These are phyloP conservation scores for Datura wrightii DNA, from an alignment of 257 asterid genomes.

Conservation along the genomic window DNA sequence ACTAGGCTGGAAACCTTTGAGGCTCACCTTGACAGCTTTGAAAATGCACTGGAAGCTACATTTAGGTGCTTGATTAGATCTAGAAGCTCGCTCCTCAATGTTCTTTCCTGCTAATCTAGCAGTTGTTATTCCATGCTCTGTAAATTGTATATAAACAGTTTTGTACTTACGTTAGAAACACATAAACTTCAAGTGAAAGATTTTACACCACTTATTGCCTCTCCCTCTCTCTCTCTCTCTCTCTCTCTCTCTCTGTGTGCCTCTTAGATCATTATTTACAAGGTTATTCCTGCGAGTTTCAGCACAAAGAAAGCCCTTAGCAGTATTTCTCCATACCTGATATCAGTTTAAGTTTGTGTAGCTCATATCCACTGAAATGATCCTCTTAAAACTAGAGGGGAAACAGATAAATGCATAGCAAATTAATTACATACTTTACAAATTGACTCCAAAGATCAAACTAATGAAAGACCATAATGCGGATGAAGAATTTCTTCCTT, in stretches of 20 bases:
- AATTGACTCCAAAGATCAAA: constrained; percentile 20
- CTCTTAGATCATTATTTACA: neutral
- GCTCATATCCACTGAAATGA: constrained; percentile 8
- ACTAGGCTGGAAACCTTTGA: constrained; percentile 28
- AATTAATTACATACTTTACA: neutral
- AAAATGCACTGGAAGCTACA: constrained; percentile 10
- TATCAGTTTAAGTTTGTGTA: neutral
- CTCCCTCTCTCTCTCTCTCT: constrained; percentile 7
- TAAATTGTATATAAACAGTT: constrained; percentile 19
- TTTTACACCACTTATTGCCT: constrained; percentile 25
- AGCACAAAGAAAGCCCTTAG: neutral
- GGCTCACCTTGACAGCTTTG: constrained; percentile 25
- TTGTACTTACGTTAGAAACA: constrained; percentile 6
- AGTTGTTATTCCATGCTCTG: constrained; percentile 2
- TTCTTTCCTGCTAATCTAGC: constrained; percentile 29
- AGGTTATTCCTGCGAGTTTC: neutral
- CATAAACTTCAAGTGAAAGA: constrained; percentile 26
- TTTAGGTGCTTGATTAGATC: constrained; percentile 35
- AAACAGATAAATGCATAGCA: neutral
- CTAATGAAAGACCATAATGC: neutral
- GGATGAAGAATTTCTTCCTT: neutral
- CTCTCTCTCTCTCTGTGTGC: neutral
- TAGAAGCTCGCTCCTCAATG: constrained; percentile 25
- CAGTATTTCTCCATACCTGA: neutral
- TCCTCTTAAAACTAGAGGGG: neutral